Base-by-base conservation (phyloP, 1,284 basidiomycete genomes). In the Veloboletus limbatus region DNA sequence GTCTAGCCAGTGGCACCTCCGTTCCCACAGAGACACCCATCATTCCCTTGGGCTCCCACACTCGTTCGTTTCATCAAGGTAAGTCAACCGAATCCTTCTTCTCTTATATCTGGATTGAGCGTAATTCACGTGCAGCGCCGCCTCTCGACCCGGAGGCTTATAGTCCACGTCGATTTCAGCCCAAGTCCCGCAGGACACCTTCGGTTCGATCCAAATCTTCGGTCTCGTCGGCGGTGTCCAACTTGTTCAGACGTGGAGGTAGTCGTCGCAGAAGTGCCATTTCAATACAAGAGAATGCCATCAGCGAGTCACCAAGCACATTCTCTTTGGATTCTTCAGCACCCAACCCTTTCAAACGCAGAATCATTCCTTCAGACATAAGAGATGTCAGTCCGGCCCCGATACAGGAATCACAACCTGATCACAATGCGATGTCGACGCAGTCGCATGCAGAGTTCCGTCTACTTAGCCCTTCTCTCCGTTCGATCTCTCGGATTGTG, bases 131-230 rank as follows among this genome's bases (percentile, higher is more conserved):
- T 33, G 6, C 24, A 67, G 60, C 51, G 33, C 59, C 63, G 11
- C 49, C 54, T 14, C 53, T 53, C 36, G 63, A 56, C 58, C 58
- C 54, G 38, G 66, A 59, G 11, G 60, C 63, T 51, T 76, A 73
- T 25, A 68, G 72, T 20, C 63, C 76, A 16, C 77, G 76, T 31
- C 76, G 76, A 52, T 78, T 78, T 57, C 73, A 74, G 50, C 66
- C 74, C 41, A 76, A 77, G 47, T 57, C 76, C 34, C 66, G 67
- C 13, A 75, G 78, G 28, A 67, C 83, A 4, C 72, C 79, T 16
- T 87, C 85, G 8, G 62, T 85, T 18, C 71, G 70, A 43, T 85
- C 84, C 30, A 81, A 75, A 57, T 66, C 67, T 35, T 87, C 85
- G 0, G 70, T 80, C 20, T 70, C 76, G 14, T 83, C 84, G 28